These are phyloP conservation scores for Penstemon newberryi DNA, from an alignment of 257 asterid genomes.

Conservation along the genomic window DNA sequence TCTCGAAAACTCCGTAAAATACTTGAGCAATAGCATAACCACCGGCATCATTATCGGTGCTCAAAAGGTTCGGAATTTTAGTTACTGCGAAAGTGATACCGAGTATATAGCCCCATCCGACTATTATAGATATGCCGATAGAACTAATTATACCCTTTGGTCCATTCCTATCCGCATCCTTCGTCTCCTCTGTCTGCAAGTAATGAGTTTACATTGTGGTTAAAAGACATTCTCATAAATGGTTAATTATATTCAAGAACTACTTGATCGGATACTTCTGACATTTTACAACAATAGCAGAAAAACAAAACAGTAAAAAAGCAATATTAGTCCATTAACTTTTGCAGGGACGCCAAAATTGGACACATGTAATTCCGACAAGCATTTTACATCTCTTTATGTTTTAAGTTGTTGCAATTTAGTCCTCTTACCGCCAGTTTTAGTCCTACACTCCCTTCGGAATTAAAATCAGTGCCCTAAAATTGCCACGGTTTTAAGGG, in stretches of 20 bases:
- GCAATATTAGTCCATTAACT: no score
- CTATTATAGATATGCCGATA: conserved; percentile 80
- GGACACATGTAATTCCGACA: no score
- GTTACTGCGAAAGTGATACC: conserved; percentile 94
- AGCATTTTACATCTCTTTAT: no score
- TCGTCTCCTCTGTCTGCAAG: conserved; percentile 90
- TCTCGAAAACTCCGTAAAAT: conserved; percentile 74
- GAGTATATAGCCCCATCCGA: conserved; percentile 89
- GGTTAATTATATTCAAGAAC: neutral
- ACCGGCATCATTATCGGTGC: conserved; percentile 68
- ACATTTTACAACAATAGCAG: no score
- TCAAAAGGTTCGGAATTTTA: conserved; percentile 68
- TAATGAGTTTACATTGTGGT: conserved; percentile 5
- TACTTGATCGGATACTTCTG: no score
- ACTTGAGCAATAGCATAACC: conserved; percentile 93
- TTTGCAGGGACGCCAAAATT: no score
- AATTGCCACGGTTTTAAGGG: no score
- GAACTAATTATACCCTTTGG: conserved; percentile 91
- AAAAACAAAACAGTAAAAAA: no score
- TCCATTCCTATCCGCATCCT: conserved; percentile 77
- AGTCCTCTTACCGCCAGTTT: no score
- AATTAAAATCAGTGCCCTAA: no score
- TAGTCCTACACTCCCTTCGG: no score
- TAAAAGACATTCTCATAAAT: neutral
- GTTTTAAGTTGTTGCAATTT: no score